Base-by-base conservation (phyloP, 495 filamentous ascomycete species). In the Thermothielavioides terrestris region DNA sequence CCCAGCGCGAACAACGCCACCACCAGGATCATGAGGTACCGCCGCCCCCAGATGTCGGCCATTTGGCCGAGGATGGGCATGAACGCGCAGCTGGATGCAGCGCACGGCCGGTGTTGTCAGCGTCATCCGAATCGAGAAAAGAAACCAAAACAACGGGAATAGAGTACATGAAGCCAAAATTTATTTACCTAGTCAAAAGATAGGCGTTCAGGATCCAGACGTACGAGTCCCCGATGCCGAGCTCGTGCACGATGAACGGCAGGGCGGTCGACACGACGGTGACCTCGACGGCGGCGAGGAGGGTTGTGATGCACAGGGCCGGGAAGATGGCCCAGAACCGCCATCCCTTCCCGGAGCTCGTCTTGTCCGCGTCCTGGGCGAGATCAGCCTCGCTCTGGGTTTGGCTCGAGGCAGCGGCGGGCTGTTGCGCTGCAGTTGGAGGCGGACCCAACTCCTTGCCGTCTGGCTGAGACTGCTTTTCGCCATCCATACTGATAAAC, bases 121-220 rank as follows among this genome's bases (percentile, higher is more conserved):
- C n/a, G n/a, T n/a, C n/a, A n/a, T n/a, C n/a, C n/a, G n/a, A n/a
- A n/a, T n/a, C n/a, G n/a, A n/a, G n/a, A n/a, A n/a, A n/a, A n/a
- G n/a, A n/a, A n/a, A n/a, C n/a, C n/a, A n/a, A n/a, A n/a, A n/a
- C n/a, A n/a, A n/a, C n/a, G n/a, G n/a, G n/a, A n/a, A n/a, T n/a
- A n/a, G n/a, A n/a, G n/a, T n/a, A n/a, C n/a, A n/a, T n/a, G n/a
- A n/a, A n/a, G n/a, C n/a, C n/a, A n/a, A n/a, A n/a, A n/a, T n/a
- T n/a, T n/a, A n/a, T n/a, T n/a, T n/a, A n/a, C n/a, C n/a, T 39
- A 36, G 42, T 57, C 1, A 76, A 54, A 31, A 74, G 55, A 52
- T 67, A 77, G 6, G 45, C 57, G 44, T 71, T 73, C 14, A 50
- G 57, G 21, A 69, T 52, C 73, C 72, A 77, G 42, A 76, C 54